phyloP scores from a whole-genome alignment of 1,139 yeast species.

The Torulaspora globosa region DNA sequence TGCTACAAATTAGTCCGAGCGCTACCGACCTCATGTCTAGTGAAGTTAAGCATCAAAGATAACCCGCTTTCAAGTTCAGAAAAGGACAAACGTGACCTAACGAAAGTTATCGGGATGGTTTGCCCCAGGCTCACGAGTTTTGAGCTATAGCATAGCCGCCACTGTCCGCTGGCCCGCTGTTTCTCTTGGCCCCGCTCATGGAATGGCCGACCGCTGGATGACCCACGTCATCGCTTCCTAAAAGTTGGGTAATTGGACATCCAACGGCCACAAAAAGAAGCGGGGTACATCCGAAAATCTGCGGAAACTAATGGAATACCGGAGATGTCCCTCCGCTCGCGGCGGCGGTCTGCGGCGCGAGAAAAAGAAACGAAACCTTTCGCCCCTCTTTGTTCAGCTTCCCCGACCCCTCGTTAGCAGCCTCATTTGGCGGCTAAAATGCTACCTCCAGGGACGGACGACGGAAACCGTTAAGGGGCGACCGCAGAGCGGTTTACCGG shows the following conservation, averaged over 20 bases:
- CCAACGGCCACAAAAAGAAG: background rate
- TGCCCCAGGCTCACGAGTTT: constrained; percentile 8
- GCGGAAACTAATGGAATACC: background rate
- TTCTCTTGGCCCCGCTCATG: too few relatives aligned
- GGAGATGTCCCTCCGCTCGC: background rate
- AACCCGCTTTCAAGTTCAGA: constrained; percentile 8
- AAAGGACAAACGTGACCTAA: constrained; percentile 4
- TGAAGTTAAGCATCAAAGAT: constrained; percentile 6
- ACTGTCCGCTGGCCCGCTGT: too few relatives aligned
- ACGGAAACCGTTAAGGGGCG: background rate
- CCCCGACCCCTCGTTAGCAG: background rate
- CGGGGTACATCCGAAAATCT: background rate
- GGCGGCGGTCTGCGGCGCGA: background rate
- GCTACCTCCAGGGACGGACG: background rate
- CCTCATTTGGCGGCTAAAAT: constrained; percentile 1
- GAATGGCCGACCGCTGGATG: too few relatives aligned
- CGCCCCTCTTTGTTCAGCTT: too few relatives aligned
- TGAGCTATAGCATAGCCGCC: background rate
- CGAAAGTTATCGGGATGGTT: constrained; percentile 6
- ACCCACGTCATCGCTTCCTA: too few relatives aligned
- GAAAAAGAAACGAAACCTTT: too few relatives aligned
- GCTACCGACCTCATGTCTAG: constrained; percentile 11
- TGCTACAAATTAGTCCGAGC: constrained; percentile 11
- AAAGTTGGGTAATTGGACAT: too few relatives aligned
- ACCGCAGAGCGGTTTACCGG: background rate